These are phyloP conservation scores for Picea sitchensis DNA, from an alignment of 75 land plant genomes.

Conservation along the genomic window DNA sequence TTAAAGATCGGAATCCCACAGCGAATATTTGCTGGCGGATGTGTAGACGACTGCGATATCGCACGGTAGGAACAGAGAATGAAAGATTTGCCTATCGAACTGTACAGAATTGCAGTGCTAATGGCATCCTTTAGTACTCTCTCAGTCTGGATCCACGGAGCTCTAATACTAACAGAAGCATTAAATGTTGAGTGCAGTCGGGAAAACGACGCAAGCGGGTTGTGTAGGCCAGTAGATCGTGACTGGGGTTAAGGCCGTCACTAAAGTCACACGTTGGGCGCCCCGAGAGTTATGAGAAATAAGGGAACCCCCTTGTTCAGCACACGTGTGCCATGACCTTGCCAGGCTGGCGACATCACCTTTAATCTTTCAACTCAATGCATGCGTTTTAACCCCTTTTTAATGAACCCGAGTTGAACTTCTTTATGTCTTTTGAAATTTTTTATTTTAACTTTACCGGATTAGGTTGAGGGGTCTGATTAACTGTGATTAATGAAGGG, in stretches of 20 bases:
- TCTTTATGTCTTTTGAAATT: no score
- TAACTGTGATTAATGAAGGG: no score
- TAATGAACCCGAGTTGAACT: no score
- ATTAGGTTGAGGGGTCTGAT: no score
- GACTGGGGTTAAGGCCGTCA: not conserved
- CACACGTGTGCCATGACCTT: slow-evolving; percentile 1
- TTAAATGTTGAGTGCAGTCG: not conserved
- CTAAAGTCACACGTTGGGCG: not conserved
- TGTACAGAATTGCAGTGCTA: no score
- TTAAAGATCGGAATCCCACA: not conserved
- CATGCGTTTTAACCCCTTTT: no score
- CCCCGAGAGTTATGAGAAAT: not conserved
- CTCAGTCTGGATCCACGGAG: not conserved
- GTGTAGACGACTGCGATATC: no score
- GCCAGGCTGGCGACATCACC: not conserved
- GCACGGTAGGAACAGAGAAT: no score
- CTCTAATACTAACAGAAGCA: not conserved
- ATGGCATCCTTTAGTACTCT: no score
- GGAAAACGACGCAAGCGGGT: not conserved
- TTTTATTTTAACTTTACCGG: no score
- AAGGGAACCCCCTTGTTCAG: not conserved
- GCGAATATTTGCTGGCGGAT: not conserved
- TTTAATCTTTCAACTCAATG: no score
- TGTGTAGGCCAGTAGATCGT: not conserved
- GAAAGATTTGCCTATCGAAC: no score